Evolutionary conservation across 495 filamentous ascomycete genomes (phyloP).

Genomic region (Mycothermus thermophilus): DNA sequence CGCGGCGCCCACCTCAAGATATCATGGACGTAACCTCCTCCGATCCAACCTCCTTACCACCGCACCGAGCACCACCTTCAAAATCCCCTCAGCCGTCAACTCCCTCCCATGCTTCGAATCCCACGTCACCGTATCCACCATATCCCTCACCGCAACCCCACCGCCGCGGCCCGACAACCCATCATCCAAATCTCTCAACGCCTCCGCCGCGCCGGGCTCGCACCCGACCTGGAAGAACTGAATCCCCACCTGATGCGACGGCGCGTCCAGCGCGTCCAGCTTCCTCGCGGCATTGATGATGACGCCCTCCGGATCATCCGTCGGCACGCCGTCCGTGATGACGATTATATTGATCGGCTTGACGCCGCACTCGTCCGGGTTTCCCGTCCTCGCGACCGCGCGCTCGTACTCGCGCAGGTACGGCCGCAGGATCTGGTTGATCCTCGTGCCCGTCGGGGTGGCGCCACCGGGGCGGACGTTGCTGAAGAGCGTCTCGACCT

Average conservation of each 20-base stretch:
- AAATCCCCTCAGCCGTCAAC: slow-evolving; percentile 45
- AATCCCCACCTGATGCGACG: slow-evolving; percentile 78
- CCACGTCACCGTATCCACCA: slow-evolving; percentile 87
- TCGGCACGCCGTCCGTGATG: slow-evolving; percentile 80
- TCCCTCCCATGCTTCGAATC: slow-evolving; percentile 25
- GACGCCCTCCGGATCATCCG: slow-evolving; percentile 55
- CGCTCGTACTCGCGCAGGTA: slow-evolving; percentile 40
- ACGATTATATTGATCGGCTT: slow-evolving; percentile 90
- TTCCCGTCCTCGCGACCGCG: slow-evolving; percentile 22
- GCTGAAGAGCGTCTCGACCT: slow-evolving; percentile 54
- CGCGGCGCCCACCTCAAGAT: too few species aligned
- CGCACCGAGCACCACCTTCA: slow-evolving; percentile 73
- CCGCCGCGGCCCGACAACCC: slow-evolving; percentile 41
- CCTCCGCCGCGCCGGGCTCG: slow-evolving; percentile 47
- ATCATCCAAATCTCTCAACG: slow-evolving; percentile 69
- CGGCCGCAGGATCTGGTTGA: slow-evolving; percentile 58
- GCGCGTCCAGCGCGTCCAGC: slow-evolving; percentile 58
- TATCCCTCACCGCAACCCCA: slow-evolving; percentile 65
- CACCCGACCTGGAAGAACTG: slow-evolving; percentile 95
- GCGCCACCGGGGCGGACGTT: slow-evolving; percentile 46
- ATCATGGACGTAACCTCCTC: slow-evolving; percentile 1
- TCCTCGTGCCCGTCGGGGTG: slow-evolving; percentile 63
- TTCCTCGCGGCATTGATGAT: slow-evolving; percentile 53
- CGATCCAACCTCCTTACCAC: slow-evolving; percentile 52
- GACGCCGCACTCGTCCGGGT: slow-evolving; percentile 33